Percentiles rank a stretch among this genome's conserved stretches.
Conservation (phyloP, 2,329 filamentous ascomycete genomes). For the Aspergillus sp. region DNA sequence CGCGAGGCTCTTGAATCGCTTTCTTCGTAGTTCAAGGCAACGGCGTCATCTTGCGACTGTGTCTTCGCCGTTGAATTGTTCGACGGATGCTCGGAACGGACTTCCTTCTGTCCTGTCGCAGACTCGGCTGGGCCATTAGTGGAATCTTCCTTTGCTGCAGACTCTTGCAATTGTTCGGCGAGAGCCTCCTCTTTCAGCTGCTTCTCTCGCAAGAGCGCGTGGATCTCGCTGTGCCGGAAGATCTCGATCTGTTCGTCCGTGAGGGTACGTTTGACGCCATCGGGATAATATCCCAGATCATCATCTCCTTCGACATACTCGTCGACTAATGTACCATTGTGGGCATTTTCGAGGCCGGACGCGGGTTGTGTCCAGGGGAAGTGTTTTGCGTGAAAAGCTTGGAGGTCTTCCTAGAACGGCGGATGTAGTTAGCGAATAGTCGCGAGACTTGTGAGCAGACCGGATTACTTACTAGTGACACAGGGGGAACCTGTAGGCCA, state of each 20-base stretch:
- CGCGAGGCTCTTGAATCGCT: not conserved
- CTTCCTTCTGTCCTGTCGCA: not conserved
- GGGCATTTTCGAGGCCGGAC: not conserved
- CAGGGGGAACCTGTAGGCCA: conserved; percentile 28
- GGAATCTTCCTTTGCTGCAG: conserved; percentile 3
- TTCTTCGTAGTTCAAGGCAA: conserved; percentile 50
- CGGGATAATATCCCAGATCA: conserved; percentile 76
- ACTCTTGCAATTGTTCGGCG: conserved; percentile 12
- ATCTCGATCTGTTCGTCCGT: conserved; percentile 90
- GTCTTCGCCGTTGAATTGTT: not conserved
- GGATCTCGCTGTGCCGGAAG: conserved; percentile 85
- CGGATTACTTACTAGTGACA: conserved; percentile 32
- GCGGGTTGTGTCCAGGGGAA: conserved; percentile 42
- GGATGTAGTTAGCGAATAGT: not conserved
- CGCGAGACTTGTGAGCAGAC: not conserved
- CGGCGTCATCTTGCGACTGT: not conserved
- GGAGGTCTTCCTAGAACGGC: conserved; percentile 55
- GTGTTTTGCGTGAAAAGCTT: conserved; percentile 59
- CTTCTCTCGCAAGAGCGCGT: conserved; percentile 61
- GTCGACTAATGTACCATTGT: conserved; percentile 1
- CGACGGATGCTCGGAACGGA: not conserved
- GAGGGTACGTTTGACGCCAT: conserved; percentile 83
- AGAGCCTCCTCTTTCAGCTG: conserved; percentile 32
- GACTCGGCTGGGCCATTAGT: not conserved
- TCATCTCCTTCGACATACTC: conserved; percentile 46